Percentiles rank a stretch among this genome's conserved stretches.
These are phyloP conservation scores for Scleromitrula shiraiana DNA, from an alignment of 2,329 filamentous ascomycete species.

Conservation along the genomic window DNA sequence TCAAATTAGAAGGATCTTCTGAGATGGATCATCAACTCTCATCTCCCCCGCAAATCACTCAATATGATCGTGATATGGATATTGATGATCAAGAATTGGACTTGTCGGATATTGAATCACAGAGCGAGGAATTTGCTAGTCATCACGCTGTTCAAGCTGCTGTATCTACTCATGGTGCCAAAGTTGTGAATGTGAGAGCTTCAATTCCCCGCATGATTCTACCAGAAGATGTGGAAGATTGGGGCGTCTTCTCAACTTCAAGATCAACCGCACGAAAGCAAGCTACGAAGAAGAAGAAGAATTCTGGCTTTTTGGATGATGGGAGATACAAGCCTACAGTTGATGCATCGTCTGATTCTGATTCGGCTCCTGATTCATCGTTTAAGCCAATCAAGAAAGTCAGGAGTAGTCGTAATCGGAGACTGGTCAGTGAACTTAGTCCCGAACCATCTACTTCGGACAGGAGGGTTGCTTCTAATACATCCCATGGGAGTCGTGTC, in stretches of 20 bases:
- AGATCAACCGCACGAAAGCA: neutral
- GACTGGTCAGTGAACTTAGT: slow-evolving; percentile 9
- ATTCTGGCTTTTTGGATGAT: slow-evolving; percentile 15
- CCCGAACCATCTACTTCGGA: slow-evolving; percentile 8
- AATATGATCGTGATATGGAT: neutral
- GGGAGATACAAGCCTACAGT: slow-evolving; percentile 17
- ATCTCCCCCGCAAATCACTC: neutral
- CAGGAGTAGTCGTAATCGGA: slow-evolving; percentile 8
- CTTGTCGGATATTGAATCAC: slow-evolving; percentile 5
- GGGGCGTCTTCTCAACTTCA: neutral
- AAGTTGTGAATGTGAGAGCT: slow-evolving; percentile 1
- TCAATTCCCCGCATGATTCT: neutral
- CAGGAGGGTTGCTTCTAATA: neutral
- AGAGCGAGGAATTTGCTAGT: slow-evolving; percentile 1
- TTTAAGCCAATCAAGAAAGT: neutral
- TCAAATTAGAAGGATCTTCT: neutral
- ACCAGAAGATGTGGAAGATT: neutral
- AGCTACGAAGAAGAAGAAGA: slow-evolving; percentile 17
- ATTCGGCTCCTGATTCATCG: slow-evolving; percentile 7
- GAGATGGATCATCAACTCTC: neutral
- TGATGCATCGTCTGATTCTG: slow-evolving; percentile 14
- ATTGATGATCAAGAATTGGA: slow-evolving; percentile 2
- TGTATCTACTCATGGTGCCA: neutral
- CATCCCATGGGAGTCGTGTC: slow-evolving; percentile 7
- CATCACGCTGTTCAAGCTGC: neutral